Conservation (phyloP, 2,329 filamentous ascomycete genomes). For the Hymenoscyphus fraxineus region DNA sequence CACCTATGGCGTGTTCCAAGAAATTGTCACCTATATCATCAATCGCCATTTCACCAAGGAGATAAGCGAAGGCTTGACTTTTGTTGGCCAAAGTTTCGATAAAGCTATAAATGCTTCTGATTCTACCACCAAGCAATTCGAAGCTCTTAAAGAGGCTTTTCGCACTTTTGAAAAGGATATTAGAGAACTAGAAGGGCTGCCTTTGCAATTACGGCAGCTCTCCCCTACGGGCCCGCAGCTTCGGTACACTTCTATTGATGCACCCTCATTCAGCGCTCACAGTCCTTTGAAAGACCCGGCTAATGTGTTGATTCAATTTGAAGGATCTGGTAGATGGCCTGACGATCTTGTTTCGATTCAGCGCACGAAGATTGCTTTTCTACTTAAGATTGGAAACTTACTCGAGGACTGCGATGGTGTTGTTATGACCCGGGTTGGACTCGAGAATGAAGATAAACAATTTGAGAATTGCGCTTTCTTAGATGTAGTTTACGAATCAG, state of each 20-base stretch:
- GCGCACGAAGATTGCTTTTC: slow-evolving; percentile 86
- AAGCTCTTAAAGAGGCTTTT: slow-evolving; percentile 49
- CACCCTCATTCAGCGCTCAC: slow-evolving; percentile 45
- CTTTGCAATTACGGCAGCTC: slow-evolving; percentile 80
- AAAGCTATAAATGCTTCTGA: slow-evolving; percentile 37
- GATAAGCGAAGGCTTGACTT: slow-evolving; percentile 39
- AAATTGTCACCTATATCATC: slow-evolving; percentile 73
- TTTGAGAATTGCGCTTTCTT: slow-evolving; percentile 77
- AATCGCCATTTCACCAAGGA: slow-evolving; percentile 62
- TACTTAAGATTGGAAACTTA: slow-evolving; percentile 61
- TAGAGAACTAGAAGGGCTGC: slow-evolving; percentile 74
- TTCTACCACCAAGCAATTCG: slow-evolving; percentile 53
- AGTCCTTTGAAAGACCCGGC: slow-evolving; percentile 52
- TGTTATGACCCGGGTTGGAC: slow-evolving; percentile 66
- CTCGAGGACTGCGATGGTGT: slow-evolving; percentile 58
- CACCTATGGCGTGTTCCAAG: slow-evolving; percentile 64
- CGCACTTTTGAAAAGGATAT: slow-evolving; percentile 71
- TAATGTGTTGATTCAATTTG: slow-evolving; percentile 83
- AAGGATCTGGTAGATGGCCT: slow-evolving; percentile 90
- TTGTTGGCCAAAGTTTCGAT: slow-evolving; percentile 45
- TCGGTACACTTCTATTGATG: slow-evolving; percentile 64
- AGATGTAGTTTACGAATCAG: slow-evolving; percentile 71
- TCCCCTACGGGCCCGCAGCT: slow-evolving; percentile 68
- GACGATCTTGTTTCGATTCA: slow-evolving; percentile 90
- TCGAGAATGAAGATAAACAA: slow-evolving; percentile 69